These are phyloP conservation scores for Nicotiana tabacum DNA, from an alignment of 257 asterid genomes.

Conservation along the genomic window DNA sequence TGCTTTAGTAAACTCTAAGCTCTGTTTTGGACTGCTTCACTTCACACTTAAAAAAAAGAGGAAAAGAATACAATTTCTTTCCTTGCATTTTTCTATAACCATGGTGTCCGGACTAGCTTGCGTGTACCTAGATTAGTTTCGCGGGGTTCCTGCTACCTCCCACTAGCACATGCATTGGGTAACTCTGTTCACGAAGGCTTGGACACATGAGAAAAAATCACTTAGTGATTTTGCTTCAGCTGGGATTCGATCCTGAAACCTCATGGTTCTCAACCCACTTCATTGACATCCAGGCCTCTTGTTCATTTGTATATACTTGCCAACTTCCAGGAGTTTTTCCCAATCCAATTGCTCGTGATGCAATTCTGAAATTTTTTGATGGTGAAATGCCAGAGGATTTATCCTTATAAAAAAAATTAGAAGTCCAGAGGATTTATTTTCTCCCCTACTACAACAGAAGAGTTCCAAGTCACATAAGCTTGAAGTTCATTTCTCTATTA, in stretches of 20 bases:
- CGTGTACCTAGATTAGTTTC: too few species aligned
- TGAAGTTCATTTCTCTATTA: not conserved
- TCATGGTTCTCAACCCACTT: too few species aligned
- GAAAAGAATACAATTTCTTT: not conserved
- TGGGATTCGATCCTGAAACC: too few species aligned
- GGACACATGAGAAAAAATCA: too few species aligned
- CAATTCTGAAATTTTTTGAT: not conserved
- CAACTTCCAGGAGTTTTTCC: not conserved
- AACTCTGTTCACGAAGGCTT: too few species aligned
- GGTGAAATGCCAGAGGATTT: not conserved
- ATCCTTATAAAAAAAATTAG: too few species aligned
- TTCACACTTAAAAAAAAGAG: not conserved
- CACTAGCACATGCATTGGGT: too few species aligned
- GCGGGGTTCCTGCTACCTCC: too few species aligned
- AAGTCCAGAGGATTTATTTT: too few species aligned
- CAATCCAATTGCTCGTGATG: not conserved
- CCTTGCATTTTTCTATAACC: not conserved
- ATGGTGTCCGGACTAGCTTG: too few species aligned
- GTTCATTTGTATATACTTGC: not conserved
- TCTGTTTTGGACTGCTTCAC: not conserved
- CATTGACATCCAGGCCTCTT: not conserved
- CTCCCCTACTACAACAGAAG: too few species aligned
- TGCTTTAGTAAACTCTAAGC: not conserved
- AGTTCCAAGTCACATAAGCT: not conserved
- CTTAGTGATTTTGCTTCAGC: too few species aligned